phyloP scores from a whole-genome alignment of 192 early-diverging fungal species.

The Podila epigama region DNA sequence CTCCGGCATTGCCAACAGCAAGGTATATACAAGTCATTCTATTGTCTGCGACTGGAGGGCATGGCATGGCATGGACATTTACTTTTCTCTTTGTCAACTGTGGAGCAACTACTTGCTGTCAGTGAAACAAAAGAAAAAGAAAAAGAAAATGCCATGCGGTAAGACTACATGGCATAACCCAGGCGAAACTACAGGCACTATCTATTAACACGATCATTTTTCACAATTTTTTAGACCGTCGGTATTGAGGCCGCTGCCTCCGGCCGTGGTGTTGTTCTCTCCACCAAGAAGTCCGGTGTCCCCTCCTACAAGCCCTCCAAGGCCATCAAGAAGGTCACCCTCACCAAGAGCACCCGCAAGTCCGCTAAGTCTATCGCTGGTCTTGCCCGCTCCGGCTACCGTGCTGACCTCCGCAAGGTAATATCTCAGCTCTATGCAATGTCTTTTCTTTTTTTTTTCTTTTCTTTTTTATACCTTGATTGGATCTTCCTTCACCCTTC shows the following conservation, averaged over 20 bases:
- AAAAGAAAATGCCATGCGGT: no score
- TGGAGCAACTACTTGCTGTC: no score
- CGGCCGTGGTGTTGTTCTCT: conserved; percentile 69
- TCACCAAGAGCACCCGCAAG: conserved; percentile 67
- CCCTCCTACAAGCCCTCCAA: conserved; percentile 63
- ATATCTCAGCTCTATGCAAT: neutral
- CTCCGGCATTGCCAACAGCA: conserved; percentile 80
- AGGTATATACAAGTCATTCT: conserved; percentile 60
- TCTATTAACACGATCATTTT: no score
- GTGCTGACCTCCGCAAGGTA: conserved; percentile 76
- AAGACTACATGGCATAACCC: no score
- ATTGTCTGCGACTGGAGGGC: no score
- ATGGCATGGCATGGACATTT: no score
- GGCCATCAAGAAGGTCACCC: conserved; percentile 57
- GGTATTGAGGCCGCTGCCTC: conserved; percentile 58
- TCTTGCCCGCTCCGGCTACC: conserved; percentile 65
- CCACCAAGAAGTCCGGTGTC: conserved; percentile 64
- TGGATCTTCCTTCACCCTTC: neutral
- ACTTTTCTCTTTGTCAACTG: no score
- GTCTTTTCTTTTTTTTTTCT: neutral
- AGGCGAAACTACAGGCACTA: no score
- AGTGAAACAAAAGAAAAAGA: no score
- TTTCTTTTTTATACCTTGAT: neutral
- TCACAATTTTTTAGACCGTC: conserved; percentile 56
- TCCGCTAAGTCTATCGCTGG: conserved; percentile 69